phyloP scores from a whole-genome alignment of 2,329 filamentous ascomycete species.

The Claviceps humidiphila region DNA sequence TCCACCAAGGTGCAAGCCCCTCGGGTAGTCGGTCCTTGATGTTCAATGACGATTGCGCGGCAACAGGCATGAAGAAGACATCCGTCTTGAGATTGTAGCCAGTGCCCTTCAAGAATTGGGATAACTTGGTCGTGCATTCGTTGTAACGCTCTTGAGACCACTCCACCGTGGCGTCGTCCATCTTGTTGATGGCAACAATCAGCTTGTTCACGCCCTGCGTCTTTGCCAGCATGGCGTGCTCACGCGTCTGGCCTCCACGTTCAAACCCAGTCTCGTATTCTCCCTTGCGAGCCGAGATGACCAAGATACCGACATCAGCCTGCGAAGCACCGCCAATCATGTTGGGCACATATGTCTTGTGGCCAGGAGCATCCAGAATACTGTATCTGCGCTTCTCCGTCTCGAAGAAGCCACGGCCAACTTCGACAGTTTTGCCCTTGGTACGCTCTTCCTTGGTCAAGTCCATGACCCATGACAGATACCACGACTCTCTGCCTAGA shows the following conservation, averaged over 20 bases:
- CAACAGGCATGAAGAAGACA: slow-evolving; percentile 90
- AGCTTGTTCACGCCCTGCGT: slow-evolving; percentile 97
- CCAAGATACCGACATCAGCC: slow-evolving; percentile 85
- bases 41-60: slow-evolving; percentile 71
- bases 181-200: slow-evolving; percentile 93
- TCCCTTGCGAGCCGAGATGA: slow-evolving; percentile 92
- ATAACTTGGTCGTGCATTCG: slow-evolving; percentile 83
- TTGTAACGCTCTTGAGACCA: slow-evolving; percentile 90
- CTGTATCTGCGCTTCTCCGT: slow-evolving; percentile 93
- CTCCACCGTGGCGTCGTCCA: slow-evolving; percentile 93
- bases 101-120: slow-evolving; percentile 77
- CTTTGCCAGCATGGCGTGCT: slow-evolving; percentile 96
- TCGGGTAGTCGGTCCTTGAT: slow-evolving; percentile 81
- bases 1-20: slow-evolving; percentile 67
- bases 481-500: slow-evolving; percentile 93
- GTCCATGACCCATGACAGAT: slow-evolving; percentile 96
- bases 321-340: slow-evolving; percentile 96
- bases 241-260: slow-evolving; percentile 86
- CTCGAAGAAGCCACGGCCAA: slow-evolving; percentile 91
- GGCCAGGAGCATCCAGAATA: slow-evolving; percentile 89
- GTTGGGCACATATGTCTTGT: slow-evolving; percentile 95
- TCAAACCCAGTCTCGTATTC: slow-evolving; percentile 99
- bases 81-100: slow-evolving; percentile 93
- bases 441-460: slow-evolving; percentile 90
- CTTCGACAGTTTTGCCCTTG: slow-evolving; percentile 97